Evolutionary conservation across 2,329 filamentous ascomycete genomes (phyloP), one percentile per base, ranked within the genome.

Genomic region (Verticillium klebahnii): DNA sequence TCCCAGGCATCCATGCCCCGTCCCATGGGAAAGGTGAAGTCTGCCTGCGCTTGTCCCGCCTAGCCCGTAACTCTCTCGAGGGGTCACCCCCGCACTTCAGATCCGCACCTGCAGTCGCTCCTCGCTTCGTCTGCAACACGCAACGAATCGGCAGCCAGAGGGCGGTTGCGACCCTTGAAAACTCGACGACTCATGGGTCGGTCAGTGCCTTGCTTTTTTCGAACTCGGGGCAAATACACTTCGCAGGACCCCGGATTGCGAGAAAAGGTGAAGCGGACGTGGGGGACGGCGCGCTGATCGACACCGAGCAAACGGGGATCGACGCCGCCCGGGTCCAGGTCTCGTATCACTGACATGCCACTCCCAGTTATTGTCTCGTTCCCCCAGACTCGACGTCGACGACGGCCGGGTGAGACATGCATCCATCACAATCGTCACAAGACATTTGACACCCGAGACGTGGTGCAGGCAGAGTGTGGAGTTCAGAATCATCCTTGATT

Each of bases 391-490:
- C 40, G 40, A 50, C 40, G 40, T 50, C 19, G 40, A 50, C 40
- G 40, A 50, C n/a, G 32, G 32, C n/a, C 14, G 57, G 31, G 58
- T 54, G 58, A 59, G 58, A 59, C 58, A 59, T 59, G 45, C 58
- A 59, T 32, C 58, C 58, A 54, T 59, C 32, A 52, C n/a, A 36
- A 7, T 17, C 45, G n/a, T 59, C 58, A 59, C 58, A 45, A 34
- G 58, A 45, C 57, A 58, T 40, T 2, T 25, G 40, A 50, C n/a
- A 50, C 40, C 40, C 40, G 40, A 50, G 40, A 50, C 40, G 40
- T 50, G 40, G 12, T 50, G 40, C 40, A 50, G n/a, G 40, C 40
- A 50, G n/a, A 36, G 55, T 34, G n/a, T 57, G 55, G 34, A 36
- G 55, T 34, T 12, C 32, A 57, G n/a, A 57, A 57, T 36, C 55